Percentiles rank a stretch among this genome's conserved stretches.
These are phyloP conservation scores for Fusarium sp. DNA, from an alignment of 2,329 filamentous ascomycete genomes.

Conservation along the genomic window DNA sequence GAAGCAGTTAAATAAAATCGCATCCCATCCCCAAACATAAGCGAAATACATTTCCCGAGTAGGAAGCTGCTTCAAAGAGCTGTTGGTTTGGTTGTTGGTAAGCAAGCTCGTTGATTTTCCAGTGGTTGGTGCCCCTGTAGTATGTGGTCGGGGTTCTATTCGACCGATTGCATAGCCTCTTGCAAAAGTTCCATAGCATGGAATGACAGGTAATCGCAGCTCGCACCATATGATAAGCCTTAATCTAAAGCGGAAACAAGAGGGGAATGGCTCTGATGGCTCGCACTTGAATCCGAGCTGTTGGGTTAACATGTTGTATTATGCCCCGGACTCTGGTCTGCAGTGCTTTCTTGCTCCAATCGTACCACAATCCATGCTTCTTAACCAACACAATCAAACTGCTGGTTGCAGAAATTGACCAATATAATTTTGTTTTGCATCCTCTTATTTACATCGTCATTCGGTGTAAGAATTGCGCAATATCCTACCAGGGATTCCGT, in stretches of 20 bases:
- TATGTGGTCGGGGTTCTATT: not conserved
- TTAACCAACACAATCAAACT: not conserved
- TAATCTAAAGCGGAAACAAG: not conserved
- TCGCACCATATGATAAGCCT: not conserved
- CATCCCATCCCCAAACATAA: not conserved
- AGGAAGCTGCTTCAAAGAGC: not conserved
- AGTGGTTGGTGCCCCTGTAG: not conserved
- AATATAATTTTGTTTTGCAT: not conserved
- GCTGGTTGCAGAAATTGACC: not conserved
- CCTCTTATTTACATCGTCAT: not conserved
- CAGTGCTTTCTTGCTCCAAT: not conserved
- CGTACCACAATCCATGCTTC: not conserved
- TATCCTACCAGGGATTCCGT: not conserved
- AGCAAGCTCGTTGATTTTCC: not conserved
- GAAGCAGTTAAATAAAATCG: not conserved
- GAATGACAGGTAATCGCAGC: not conserved
- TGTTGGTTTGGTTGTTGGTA: not conserved
- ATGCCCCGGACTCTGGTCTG: not conserved
- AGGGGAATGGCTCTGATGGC: not conserved
- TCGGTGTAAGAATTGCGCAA: not conserved
- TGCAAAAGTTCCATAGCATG: not conserved
- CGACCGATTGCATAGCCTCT: not conserved
- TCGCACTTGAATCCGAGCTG: not conserved
- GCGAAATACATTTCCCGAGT: not conserved
- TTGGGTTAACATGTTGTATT: not conserved